These are phyloP conservation scores for Fusarium ambrosium DNA, from an alignment of 2,329 filamentous ascomycete species.

Conservation along the genomic window DNA sequence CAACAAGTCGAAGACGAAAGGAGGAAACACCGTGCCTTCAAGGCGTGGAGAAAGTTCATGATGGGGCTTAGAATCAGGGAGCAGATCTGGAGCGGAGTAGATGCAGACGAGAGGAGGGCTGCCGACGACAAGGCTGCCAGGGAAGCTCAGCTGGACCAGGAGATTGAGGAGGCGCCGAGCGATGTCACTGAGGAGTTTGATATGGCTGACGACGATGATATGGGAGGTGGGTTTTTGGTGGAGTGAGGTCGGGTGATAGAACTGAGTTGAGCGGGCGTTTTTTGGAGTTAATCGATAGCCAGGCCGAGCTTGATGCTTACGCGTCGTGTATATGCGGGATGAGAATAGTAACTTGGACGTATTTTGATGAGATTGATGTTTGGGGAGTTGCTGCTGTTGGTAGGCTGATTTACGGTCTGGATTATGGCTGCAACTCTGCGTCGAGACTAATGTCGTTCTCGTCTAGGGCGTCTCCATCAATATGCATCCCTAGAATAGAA, in stretches of 20 bases:
- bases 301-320: background rate
- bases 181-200: conserved; percentile 61
- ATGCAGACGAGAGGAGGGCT: conserved; percentile 60
- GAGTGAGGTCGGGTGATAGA: conserved; percentile 45
- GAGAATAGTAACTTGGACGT: background rate
- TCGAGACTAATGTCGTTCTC: background rate
- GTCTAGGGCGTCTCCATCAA: background rate
- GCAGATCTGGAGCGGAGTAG: conserved; percentile 74
- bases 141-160: conserved; percentile 54
- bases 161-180: conserved; percentile 53
- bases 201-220: conserved; percentile 58
- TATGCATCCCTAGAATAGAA: background rate
- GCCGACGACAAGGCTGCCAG: conserved; percentile 54
- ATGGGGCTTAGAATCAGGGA: conserved; percentile 82
- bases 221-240: conserved; percentile 62
- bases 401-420: background rate
- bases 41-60: conserved; percentile 77
- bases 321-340: background rate
- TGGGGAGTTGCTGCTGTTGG: background rate
- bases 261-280: background rate
- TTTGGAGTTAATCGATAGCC: background rate
- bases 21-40: conserved; percentile 78
- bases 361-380: background rate
- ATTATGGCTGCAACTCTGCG: background rate
- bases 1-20: conserved; percentile 76